These are phyloP conservation scores for Xylariaceae sp. DNA, from an alignment of 2,329 filamentous ascomycete genomes.

Conservation along the genomic window DNA sequence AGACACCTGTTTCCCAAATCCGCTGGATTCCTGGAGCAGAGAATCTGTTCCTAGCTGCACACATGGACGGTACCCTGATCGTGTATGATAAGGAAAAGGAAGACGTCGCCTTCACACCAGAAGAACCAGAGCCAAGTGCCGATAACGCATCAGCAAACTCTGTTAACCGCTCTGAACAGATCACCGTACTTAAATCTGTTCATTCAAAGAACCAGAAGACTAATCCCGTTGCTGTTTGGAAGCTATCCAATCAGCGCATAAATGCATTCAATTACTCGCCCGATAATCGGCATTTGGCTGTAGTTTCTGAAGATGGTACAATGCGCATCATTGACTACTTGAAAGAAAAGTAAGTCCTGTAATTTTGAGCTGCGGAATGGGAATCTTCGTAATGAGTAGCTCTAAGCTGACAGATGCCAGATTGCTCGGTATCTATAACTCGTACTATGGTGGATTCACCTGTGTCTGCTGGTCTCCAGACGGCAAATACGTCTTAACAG, in stretches of 20 bases:
- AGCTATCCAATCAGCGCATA: slow-evolving; percentile 83
- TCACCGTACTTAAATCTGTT: slow-evolving; percentile 84
- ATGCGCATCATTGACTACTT: slow-evolving; percentile 89
- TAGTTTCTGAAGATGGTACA: slow-evolving; percentile 87
- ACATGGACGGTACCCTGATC: slow-evolving; percentile 85
- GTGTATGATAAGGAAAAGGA: slow-evolving; percentile 96
- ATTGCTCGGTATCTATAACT: slow-evolving; percentile 79
- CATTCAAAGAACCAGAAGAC: slow-evolving; percentile 89
- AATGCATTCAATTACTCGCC: slow-evolving; percentile 92
- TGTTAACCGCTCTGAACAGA: slow-evolving; percentile 42
- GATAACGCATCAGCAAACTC: slow-evolving; percentile 33
- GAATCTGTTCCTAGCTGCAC: slow-evolving; percentile 84
- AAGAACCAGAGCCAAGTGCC: slow-evolving; percentile 11
- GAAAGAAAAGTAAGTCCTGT: slow-evolving; percentile 75
- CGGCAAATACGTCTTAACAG: slow-evolving; percentile 90
- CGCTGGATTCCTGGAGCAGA: slow-evolving; percentile 93
- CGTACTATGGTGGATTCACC: slow-evolving; percentile 89
- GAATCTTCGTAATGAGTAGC: neutral
- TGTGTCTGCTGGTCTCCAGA: slow-evolving; percentile 98
- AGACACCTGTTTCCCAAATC: slow-evolving; percentile 79
- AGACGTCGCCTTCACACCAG: slow-evolving; percentile 42
- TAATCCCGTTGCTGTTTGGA: slow-evolving; percentile 92
- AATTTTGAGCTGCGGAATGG: no score
- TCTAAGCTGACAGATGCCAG: slow-evolving; percentile 39
- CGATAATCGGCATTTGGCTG: slow-evolving; percentile 78